Percentiles rank a stretch among this genome's conserved stretches.
Conservation (phyloP, 1,139 yeast species). For the Protomyces lactucae-debilis region DNA sequence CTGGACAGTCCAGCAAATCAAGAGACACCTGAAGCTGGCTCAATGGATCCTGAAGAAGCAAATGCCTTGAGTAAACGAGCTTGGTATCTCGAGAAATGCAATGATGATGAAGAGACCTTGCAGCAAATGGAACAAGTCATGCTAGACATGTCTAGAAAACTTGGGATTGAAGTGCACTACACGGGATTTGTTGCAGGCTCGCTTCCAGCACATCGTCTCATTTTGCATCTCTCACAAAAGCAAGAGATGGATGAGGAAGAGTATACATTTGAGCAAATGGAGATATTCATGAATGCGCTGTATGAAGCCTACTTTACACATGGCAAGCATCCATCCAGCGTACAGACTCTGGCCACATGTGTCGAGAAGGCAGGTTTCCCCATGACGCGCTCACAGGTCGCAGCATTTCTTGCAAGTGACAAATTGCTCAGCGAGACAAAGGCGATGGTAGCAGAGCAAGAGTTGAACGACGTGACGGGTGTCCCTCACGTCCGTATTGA, state of each 20-base stretch:
- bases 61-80: constrained; percentile 1
- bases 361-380: constrained; percentile 11
- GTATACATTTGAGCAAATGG: neutral
- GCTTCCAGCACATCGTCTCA: constrained; percentile 3
- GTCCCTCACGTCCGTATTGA: constrained; percentile 9
- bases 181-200: constrained; percentile 2
- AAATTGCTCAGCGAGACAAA: constrained; percentile 3
- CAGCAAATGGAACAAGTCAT: constrained; percentile 5
- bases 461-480: constrained; percentile 8
- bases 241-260: constrained; percentile 6
- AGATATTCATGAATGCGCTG: constrained; percentile 8
- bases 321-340: constrained; percentile 1
- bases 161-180: constrained; percentile 13
- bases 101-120: constrained; percentile 1
- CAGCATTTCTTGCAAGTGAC: neutral
- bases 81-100: constrained; percentile 10
- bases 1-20: neutral
- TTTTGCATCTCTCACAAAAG: neutral
- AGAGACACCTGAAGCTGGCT: neutral
- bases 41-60: neutral
- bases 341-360: neutral
- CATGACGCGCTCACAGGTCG: neutral
- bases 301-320: constrained; percentile 11
- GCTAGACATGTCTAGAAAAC: neutral
- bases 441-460: constrained; percentile 10